A percentile compares a stretch with the other conserved stretches of the same genome.
phyloP scores from a whole-genome alignment of 73 alveolate genomes.

The Symbiodinium pilosum region DNA sequence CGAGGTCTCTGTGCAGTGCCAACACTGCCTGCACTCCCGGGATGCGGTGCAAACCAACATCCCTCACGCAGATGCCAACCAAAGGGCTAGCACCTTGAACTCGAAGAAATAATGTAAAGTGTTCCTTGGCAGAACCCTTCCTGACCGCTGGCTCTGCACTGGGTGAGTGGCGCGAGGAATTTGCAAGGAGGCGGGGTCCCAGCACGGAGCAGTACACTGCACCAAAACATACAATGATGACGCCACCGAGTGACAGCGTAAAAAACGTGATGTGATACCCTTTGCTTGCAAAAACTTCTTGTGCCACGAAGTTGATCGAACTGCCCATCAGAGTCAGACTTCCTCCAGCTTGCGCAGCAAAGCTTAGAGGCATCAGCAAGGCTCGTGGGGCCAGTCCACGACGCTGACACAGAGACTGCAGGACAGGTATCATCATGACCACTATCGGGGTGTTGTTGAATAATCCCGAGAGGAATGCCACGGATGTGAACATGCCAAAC shows the following conservation, averaged over 20 bases:
- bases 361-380: conserved; percentile 66
- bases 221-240: background rate
- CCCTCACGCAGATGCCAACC: conserved; percentile 3
- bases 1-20: background rate
- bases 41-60: conserved; percentile 54
- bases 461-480: conserved; percentile 36
- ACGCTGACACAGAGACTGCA: conserved; percentile 60
- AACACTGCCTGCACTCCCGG: conserved; percentile 34
- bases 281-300: conserved; percentile 21
- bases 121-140: background rate
- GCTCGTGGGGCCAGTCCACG: conserved; percentile 37
- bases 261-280: conserved; percentile 79
- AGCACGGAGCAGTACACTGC: conserved; percentile 14
- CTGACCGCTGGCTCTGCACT: background rate
- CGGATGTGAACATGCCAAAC: conserved; percentile 42
- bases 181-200: conserved; percentile 29
- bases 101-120: background rate
- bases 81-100: conserved; percentile 10
- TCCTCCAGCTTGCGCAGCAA: conserved; percentile 47
- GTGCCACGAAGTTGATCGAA: conserved; percentile 68
- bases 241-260: conserved; percentile 35
- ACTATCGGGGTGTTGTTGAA: conserved; percentile 93
- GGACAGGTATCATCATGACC: conserved; percentile 67
- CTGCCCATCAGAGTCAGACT: conserved; percentile 33
- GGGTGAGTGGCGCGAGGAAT: background rate